Evolutionary conservation across 257 asterid genomes (phyloP), one percentile per base, ranked within the genome.

Genomic region (Jacaranda copaia): DNA sequence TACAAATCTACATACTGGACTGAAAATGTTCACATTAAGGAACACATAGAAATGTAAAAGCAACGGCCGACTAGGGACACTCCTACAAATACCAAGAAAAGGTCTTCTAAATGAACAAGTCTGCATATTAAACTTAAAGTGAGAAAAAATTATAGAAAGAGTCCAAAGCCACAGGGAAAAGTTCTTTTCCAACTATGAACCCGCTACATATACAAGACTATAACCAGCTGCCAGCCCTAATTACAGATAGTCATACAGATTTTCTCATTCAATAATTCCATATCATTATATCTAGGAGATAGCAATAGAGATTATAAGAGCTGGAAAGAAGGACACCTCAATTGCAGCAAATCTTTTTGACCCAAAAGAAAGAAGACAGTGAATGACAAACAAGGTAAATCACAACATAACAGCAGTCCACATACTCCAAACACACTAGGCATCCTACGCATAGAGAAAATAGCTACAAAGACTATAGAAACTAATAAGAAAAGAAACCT

Each of bases 311-410:
- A 49, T 3, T 25, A 56, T 12, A 67, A 56, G 35, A 57, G 16
- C 40, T 11, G 67, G 39, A 70, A 42, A 46, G 56, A 76, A 68
- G 48, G 69, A 65, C 49, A 25, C 58, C 82, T 72, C 60, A 72
- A 45, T 64, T 60, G 45, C 80, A n/a, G 73, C 32, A 67, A 39
- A 48, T 67, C 63, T 60, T 18, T 46, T 63, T 49, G 53, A 81
- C 68, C 77, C 70, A 63, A 52, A 65, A 36, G 42, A 60, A 60
- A 18, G 8, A 70, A 12, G 9, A 48, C 53, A 48, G 53, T n/a
- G 18, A 55, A 55, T 55, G 10, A 42, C 52, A 52, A 64, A 35
- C 19, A 36, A 5, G 3, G 18, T 55, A 16, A 55, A 55, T 19
- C 7, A 19, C 65, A 59, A 15, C 2, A 11, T 6, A 20, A 39